These are phyloP conservation scores for Colletotrichum chrysophilum DNA, from an alignment of 2,329 filamentous ascomycete genomes.

Conservation along the genomic window DNA sequence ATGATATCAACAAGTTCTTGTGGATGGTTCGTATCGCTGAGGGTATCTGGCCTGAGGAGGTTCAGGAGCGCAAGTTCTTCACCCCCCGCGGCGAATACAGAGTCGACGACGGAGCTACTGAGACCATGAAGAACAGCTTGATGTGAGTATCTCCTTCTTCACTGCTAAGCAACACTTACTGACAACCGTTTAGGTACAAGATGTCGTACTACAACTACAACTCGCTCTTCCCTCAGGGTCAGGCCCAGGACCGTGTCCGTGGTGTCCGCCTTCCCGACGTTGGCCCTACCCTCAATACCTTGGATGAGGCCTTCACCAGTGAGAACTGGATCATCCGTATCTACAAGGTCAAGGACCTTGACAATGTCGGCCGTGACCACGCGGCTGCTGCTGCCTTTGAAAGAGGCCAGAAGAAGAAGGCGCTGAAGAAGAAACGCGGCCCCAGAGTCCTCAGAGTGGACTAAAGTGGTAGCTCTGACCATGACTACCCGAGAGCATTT, in stretches of 20 bases:
- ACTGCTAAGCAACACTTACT: conserved; percentile 25
- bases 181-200: conserved; percentile 79
- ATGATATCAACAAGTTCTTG: conserved; percentile 99
- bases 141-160: conserved; percentile 69
- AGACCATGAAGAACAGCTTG: conserved; percentile 98
- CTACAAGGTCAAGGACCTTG: conserved; percentile 99
- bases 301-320: conserved; percentile 97
- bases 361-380: conserved; percentile 94
- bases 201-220: conserved; percentile 99
- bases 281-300: conserved; percentile 82
- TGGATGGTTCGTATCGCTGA: conserved; percentile 99
- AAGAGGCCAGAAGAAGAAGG: conserved; percentile 85
- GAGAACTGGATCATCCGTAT: conserved; percentile 99
- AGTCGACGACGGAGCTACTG: conserved; percentile 90
- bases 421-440: conserved; percentile 73
- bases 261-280: conserved; percentile 80
- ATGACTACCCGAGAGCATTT: conserved; percentile 1
- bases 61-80: conserved; percentile 97
- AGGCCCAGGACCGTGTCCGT: conserved; percentile 90
- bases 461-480: conserved; percentile 42
- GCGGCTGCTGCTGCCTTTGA: conserved; percentile 72
- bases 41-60: conserved; percentile 99
- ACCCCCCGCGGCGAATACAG: conserved; percentile 92
- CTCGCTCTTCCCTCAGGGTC: conserved; percentile 86
- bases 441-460: conserved; percentile 75